Conservation (phyloP, 805 yeast genomes). For the Kodamaea fukazawae region DNA sequence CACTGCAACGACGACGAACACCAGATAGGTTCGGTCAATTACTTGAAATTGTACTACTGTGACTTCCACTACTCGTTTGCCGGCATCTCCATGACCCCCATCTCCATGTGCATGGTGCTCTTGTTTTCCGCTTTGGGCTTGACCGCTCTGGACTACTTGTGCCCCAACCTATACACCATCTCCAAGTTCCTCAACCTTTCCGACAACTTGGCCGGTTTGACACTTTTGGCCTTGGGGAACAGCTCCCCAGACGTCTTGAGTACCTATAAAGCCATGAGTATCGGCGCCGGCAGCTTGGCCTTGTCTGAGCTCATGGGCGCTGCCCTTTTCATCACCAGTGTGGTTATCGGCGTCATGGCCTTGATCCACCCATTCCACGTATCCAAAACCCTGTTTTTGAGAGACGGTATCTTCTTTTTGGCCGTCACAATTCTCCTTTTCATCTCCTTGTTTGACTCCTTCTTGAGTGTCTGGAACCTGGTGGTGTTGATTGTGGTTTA, state of each 20-base stretch:
- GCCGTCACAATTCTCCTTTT: constrained; percentile 48
- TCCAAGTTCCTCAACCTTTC: constrained; percentile 62
- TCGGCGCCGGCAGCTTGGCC: constrained; percentile 74
- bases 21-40: constrained; percentile 37
- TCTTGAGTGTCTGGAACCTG: constrained; percentile 55
- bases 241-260: constrained; percentile 88
- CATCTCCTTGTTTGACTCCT: constrained; percentile 54
- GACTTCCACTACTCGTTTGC: constrained; percentile 5
- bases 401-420: constrained; percentile 61
- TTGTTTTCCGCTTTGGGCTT: constrained; percentile 67
- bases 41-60: constrained; percentile 36
- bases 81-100: constrained; percentile 15
- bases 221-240: constrained; percentile 86
- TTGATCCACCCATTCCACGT: constrained; percentile 63
- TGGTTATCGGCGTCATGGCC: constrained; percentile 78
- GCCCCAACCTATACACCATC: constrained; percentile 72
- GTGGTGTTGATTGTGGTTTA: constrained; percentile 55
- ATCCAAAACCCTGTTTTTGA: constrained; percentile 46
- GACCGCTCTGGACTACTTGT: constrained; percentile 77
- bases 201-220: constrained; percentile 80
- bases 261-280: constrained; percentile 76
- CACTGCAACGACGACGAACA: constrained; percentile 29
- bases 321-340: constrained; percentile 74
- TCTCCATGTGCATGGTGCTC: constrained; percentile 27
- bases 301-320: constrained; percentile 92